These are phyloP conservation scores for Pachyrhizus erosus DNA, from an alignment of 306 rosid species.

Conservation along the genomic window DNA sequence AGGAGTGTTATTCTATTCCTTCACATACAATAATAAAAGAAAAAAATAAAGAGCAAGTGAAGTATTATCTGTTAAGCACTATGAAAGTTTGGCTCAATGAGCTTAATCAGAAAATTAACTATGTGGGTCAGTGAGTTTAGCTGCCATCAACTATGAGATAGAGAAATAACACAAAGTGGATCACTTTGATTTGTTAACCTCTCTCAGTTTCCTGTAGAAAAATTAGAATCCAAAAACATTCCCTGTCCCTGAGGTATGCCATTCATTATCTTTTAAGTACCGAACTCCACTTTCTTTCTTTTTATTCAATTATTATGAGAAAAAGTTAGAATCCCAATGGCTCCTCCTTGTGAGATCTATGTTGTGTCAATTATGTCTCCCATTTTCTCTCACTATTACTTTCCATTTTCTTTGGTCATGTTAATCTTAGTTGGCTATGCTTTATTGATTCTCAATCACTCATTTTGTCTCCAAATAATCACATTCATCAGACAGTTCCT, in stretches of 20 bases:
- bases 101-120: slow-evolving; percentile 40
- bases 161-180: slow-evolving; percentile 14
- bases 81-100: slow-evolving; percentile 43
- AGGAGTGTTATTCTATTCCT: slow-evolving; percentile 46
- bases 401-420: slow-evolving; percentile 9
- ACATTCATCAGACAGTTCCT: slow-evolving; percentile 54
- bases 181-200: slow-evolving; percentile 20
- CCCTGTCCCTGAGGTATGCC: slow-evolving; percentile 52
- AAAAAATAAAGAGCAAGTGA: slow-evolving; percentile 41
- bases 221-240: slow-evolving; percentile 69
- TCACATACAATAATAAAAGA: neutral
- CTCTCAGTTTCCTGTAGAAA: slow-evolving; percentile 29
- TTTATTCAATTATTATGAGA: slow-evolving; percentile 43
- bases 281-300: slow-evolving; percentile 46
- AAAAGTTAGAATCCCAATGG: slow-evolving; percentile 64
- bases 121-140: slow-evolving; percentile 42
- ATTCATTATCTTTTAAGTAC: slow-evolving; percentile 47
- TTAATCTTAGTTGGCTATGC: slow-evolving; percentile 50
- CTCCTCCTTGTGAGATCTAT: slow-evolving; percentile 58
- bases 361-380: slow-evolving; percentile 55
- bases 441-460: slow-evolving; percentile 71
- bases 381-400: slow-evolving; percentile 24
- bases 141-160: slow-evolving; percentile 34
- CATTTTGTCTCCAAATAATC: slow-evolving; percentile 57
- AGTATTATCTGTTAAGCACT: slow-evolving; percentile 63